Percentiles rank a stretch among this genome's conserved stretches.
phyloP scores from a whole-genome alignment of 2,329 filamentous ascomycete species.

The Venturia pyrina region DNA sequence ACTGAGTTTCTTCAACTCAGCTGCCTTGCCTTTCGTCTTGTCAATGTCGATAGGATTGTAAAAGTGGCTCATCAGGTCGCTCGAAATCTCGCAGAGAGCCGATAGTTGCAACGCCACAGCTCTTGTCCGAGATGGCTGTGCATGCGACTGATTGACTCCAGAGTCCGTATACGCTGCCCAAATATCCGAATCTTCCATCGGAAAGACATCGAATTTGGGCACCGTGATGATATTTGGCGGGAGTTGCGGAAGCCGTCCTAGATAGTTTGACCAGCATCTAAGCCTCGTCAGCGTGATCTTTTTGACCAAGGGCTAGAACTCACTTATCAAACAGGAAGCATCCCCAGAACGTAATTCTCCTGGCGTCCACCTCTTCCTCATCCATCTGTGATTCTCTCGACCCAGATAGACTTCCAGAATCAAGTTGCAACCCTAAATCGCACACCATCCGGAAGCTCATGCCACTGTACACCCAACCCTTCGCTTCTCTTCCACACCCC shows the following conservation, averaged over 20 bases:
- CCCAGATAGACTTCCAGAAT: slow-evolving; percentile 54
- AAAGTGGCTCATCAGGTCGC: slow-evolving; percentile 79
- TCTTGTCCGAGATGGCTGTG: slow-evolving; percentile 74
- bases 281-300: not conserved
- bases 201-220: slow-evolving; percentile 84
- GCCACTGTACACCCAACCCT: slow-evolving; percentile 96
- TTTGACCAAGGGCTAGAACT: slow-evolving; percentile 16
- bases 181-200: slow-evolving; percentile 69
- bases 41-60: slow-evolving; percentile 67
- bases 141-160: slow-evolving; percentile 61
- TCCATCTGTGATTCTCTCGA: slow-evolving; percentile 46
- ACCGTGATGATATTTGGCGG: slow-evolving; percentile 71
- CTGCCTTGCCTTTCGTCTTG: slow-evolving; percentile 59
- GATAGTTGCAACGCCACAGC: slow-evolving; percentile 74
- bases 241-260: slow-evolving; percentile 82
- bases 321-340: slow-evolving; percentile 95
- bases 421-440: slow-evolving; percentile 84
- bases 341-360: slow-evolving; percentile 92
- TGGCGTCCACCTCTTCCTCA: slow-evolving; percentile 79
- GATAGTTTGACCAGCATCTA: slow-evolving; percentile 90
- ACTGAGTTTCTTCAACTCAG: slow-evolving; percentile 84
- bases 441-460: slow-evolving; percentile 98
- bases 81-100: slow-evolving; percentile 83
- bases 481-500: slow-evolving; percentile 85
- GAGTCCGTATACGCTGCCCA: slow-evolving; percentile 87